Evolutionary conservation across 768 basidiomycete species (phyloP).

Genomic region (Pleurotus sapidus): DNA sequence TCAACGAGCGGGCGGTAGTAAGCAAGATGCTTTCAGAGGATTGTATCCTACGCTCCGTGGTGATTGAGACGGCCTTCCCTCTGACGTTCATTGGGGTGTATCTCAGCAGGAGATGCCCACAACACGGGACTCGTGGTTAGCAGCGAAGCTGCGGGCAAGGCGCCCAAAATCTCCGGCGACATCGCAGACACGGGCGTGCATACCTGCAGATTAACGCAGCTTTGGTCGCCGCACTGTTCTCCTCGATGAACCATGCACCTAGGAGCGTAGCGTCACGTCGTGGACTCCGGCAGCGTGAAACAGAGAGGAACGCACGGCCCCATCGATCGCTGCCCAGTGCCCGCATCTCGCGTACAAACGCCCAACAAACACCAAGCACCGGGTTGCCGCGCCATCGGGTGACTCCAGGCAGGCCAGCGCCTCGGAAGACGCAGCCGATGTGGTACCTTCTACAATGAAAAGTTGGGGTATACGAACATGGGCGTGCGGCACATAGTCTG

Average conservation of each 20-base stretch:
- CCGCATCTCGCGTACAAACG: constrained; percentile 69
- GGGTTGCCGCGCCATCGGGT: constrained; percentile 72
- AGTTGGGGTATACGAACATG: no score
- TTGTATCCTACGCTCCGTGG: constrained; percentile 13
- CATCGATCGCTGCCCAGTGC: constrained; percentile 50
- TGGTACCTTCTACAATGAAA: constrained; percentile 48
- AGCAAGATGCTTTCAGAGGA: constrained; percentile 11
- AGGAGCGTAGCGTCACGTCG: no score
- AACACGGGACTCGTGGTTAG: constrained; percentile 47
- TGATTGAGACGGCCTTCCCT: constrained; percentile 40
- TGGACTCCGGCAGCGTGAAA: no score
- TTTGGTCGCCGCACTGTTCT: constrained; percentile 52
- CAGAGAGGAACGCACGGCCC: constrained; percentile 18
- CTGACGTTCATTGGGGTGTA: constrained; percentile 27
- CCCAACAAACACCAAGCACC: constrained; percentile 75
- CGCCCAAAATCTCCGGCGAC: no score
- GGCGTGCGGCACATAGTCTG: no score
- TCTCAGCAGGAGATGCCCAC: constrained; percentile 75
- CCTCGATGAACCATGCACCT: constrained; percentile 50
- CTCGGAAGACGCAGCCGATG: constrained; percentile 70
- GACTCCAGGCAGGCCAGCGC: constrained; percentile 72
- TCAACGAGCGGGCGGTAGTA: constrained; percentile 54
- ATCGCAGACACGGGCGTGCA: no score
- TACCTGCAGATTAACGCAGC: constrained; percentile 68
- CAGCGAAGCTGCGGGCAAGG: no score